phyloP scores from a whole-genome alignment of 305 asterid genomes.

The Fraxinus angustifolia region DNA sequence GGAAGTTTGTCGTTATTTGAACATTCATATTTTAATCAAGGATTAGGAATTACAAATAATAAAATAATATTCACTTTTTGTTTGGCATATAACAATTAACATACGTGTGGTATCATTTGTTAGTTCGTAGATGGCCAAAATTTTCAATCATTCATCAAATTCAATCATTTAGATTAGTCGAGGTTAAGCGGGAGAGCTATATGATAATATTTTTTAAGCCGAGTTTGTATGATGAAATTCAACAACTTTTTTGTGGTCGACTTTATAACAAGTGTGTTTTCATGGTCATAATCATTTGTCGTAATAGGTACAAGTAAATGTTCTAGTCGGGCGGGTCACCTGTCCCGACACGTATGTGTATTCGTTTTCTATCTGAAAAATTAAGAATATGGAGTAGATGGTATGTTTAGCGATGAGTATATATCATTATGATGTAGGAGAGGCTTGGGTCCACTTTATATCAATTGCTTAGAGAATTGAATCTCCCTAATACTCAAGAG shows the following conservation, averaged over 20 bases:
- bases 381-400: too few relatives aligned
- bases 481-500: too few relatives aligned
- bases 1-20: conserved; percentile 17
- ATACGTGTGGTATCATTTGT: neutral
- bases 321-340: neutral
- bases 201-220: neutral
- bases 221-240: neutral
- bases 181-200: neutral
- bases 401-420: too few relatives aligned
- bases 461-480: too few relatives aligned
- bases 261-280: neutral
- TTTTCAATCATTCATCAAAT: neutral
- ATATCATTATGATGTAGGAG: too few relatives aligned
- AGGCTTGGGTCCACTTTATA: too few relatives aligned
- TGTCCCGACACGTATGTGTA: too few relatives aligned
- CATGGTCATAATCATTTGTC: neutral
- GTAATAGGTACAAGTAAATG: neutral
- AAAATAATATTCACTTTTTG: neutral
- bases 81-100: neutral
- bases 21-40: neutral
- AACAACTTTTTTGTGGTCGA: neutral
- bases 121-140: neutral
- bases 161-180: neutral
- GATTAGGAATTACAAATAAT: neutral
- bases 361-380: too few relatives aligned